Percentiles rank a stretch among this genome's conserved stretches.
These are phyloP conservation scores for Daldinia vernicosa DNA, from an alignment of 495 filamentous ascomycete species.

Conservation along the genomic window DNA sequence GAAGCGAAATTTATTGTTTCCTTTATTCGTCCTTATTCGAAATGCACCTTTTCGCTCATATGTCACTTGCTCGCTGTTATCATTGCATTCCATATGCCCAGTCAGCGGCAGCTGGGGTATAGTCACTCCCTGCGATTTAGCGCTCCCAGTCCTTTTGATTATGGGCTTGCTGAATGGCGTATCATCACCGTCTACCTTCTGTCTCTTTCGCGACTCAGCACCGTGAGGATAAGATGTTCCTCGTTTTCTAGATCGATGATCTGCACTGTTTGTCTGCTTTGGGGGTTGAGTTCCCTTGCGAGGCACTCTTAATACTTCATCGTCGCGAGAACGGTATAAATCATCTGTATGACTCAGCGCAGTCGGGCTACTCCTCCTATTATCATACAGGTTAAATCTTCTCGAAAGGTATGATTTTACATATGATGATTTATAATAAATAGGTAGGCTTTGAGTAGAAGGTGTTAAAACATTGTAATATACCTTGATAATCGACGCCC, in stretches of 20 bases:
- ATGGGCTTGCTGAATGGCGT: neutral
- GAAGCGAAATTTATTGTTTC: conserved; percentile 29
- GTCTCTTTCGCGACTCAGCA: conserved; percentile 3
- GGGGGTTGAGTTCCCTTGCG: neutral
- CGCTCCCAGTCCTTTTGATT: neutral
- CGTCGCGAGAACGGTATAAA: neutral
- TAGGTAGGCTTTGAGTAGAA: neutral
- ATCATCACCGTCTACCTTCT: neutral
- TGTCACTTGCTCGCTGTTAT: neutral
- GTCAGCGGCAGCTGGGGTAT: conserved; percentile 7
- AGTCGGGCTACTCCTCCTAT: neutral
- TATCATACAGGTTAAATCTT: neutral
- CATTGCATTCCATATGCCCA: neutral
- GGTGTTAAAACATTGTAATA: neutral
- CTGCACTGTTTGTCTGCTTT: neutral
- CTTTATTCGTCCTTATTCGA: conserved; percentile 21
- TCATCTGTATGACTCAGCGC: neutral
- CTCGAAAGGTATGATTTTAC: neutral
- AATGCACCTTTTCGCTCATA: conserved; percentile 41
- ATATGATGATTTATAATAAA: neutral
- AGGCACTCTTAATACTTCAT: neutral
- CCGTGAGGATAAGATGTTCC: neutral
- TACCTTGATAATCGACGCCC: conserved; percentile 14
- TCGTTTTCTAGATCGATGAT: conserved; percentile 11
- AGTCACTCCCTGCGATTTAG: neutral